Evolutionary conservation across 139 green algal species (phyloP), one percentile per base, ranked within the genome.

Genomic region (Pleodorina starrii): DNA sequence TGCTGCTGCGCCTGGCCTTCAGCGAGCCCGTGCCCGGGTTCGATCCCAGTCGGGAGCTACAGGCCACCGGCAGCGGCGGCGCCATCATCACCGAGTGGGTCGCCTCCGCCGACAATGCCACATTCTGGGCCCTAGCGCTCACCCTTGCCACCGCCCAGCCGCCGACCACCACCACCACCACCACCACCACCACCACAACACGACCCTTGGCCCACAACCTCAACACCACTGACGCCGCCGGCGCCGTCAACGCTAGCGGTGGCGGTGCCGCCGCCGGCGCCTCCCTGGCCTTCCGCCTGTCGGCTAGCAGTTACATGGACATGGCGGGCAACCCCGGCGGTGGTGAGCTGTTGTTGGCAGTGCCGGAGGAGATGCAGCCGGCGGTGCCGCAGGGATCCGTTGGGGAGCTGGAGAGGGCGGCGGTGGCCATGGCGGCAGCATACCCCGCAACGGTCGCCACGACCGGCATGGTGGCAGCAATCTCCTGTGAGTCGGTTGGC

Each of bases 101-200:
- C 0, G 38, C 68, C 23, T 32, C 46, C 3, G 0, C 68, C 35
- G 68, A 80, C 48, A 72, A 72, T 46, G 48, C 60, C 11, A 29
- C 68, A 32, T 89, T 68, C 48, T 73, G 46, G 40, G 46, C 78
- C 35, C 81, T 87, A 4, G 63, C 48, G 25, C 48, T 89, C 12
- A 42, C 25, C 59, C 6, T 27, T 17, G 50, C 50, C 14, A 60
- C 50, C 50, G 14, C 17, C 50, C 29, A 2, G 10, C 29, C 14
- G 43, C 6, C 72, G 3, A 7, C 21, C 6, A 25, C 74, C 14
- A 5, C 74, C 5, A 12, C 44, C 74, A 25, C 19, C 74, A 25
- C 50, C 50, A 17, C 50, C 50, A 25, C 50, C 50, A 60, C 17
- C 50, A 17, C 50, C 50, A 14, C 50, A 17, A 17, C 50, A 25